Evolutionary conservation across 495 filamentous ascomycete genomes (phyloP).

Genomic region (Aspergillus avenaceus): DNA sequence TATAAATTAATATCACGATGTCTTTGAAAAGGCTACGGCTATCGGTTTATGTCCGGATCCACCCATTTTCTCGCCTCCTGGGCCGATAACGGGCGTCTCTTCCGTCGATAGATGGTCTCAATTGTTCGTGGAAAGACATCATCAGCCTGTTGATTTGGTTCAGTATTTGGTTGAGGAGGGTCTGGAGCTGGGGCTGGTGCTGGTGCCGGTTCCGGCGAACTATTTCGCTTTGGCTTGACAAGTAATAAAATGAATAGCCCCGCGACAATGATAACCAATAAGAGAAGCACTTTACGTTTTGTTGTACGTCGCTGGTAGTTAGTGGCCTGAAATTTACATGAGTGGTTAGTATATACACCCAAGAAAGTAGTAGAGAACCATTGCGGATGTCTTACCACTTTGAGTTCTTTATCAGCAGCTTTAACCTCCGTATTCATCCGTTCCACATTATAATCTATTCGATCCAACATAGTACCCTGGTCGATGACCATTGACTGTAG

Average conservation of each 20-base stretch:
- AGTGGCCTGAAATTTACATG: conserved; percentile 48
- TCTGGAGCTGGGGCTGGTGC: conserved; percentile 10
- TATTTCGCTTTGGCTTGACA: conserved; percentile 70
- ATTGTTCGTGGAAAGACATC: conserved; percentile 5
- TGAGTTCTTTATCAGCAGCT: conserved; percentile 85
- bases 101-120: conserved; percentile 14
- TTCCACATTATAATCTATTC: conserved; percentile 98
- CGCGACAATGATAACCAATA: conserved; percentile 77
- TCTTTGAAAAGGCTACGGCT: conserved; percentile 9
- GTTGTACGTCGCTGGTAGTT: conserved; percentile 86
- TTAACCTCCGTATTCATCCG: conserved; percentile 86
- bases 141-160: conserved; percentile 9
- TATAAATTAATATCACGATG: conserved; percentile 13
- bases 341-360: neutral
- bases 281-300: conserved; percentile 85
- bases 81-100: conserved; percentile 20
- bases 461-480: conserved; percentile 94
- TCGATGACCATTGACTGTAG: conserved; percentile 96
- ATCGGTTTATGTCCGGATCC: conserved; percentile 41
- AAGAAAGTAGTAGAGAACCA: neutral
- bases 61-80: conserved; percentile 31
- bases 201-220: conserved; percentile 22
- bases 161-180: conserved; percentile 5
- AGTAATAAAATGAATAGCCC: conserved; percentile 82
- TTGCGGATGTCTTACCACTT: conserved; percentile 53